Evolutionary conservation across 495 filamentous ascomycete genomes (phyloP), one percentile per base, ranked within the genome.

Genomic region (Aspergillus affinis): DNA sequence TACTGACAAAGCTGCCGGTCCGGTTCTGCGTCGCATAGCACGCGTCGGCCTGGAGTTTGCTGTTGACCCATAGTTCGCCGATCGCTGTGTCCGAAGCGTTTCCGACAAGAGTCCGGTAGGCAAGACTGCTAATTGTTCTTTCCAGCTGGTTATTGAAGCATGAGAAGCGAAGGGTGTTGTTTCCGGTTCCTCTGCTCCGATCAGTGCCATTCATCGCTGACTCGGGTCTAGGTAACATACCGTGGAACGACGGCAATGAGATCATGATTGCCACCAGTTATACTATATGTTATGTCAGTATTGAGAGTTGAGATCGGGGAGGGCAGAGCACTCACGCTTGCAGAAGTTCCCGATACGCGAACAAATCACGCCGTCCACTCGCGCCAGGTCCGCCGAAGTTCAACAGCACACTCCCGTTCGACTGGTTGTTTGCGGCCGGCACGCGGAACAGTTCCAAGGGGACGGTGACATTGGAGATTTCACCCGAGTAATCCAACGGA

Each of bases 301-400:
- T 49, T 41, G 13, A 1, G 8, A 13, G 15, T 13, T 8, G 7
- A 32, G 23, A 32, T 32, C 36, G 3, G 10, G 2, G 6, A 52
- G 32, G 50, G 10, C 20, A 52, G 6, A 8, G 4, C 2, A 51
- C 63, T 44, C 53, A 71, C 63, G 30, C 61, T 17, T 65, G 61
- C 5, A 69, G 61, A 12, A 69, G 27, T 15, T 48, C 20, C 6
- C 47, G 55, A 10, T 30, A 62, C 20, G 32, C 65, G 15, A 64
- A 66, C 41, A 75, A 36, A 13, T 60, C 57, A 9, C 49, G 21
- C n/a, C 70, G 64, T 18, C 58, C 65, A 9, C 55, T 58, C 13
- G 59, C 63, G 0, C 77, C 78, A 1, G 77, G 77, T 1, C 77
- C 77, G 4, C 78, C 78, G 61, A 78, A 78, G 67, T 81, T 78